Evolutionary conservation across 2,329 filamentous ascomycete genomes (phyloP).

Genomic region (Podosphaera fusca): DNA sequence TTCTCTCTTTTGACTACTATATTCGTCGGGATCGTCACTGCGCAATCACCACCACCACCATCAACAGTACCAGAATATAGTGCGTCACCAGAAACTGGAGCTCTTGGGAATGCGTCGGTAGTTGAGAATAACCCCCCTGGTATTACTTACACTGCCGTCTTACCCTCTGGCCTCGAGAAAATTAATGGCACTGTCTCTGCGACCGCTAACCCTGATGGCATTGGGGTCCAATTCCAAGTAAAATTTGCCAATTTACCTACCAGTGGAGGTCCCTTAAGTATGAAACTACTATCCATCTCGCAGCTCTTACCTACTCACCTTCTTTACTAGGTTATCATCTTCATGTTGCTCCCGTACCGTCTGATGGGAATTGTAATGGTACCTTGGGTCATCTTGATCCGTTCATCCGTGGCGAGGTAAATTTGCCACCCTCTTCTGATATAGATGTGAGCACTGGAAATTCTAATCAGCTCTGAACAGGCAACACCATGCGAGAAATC

Average conservation of each 20-base stretch:
- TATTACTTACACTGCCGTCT: conserved; percentile 28
- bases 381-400: conserved; percentile 51
- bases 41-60: no score
- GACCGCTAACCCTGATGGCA: conserved; percentile 23
- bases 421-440: neutral
- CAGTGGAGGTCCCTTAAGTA: conserved; percentile 35
- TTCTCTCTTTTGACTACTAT: no score
- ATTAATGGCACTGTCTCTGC: conserved; percentile 28
- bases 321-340: conserved; percentile 42
- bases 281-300: conserved; percentile 13
- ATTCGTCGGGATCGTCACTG: no score
- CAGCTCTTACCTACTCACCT: neutral
- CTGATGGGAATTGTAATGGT: conserved; percentile 45
- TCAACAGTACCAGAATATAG: no score
- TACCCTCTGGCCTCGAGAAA: conserved; percentile 29
- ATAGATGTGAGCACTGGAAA: no score
- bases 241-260: conserved; percentile 34
- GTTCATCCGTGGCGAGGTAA: conserved; percentile 29
- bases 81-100: conserved; percentile 9
- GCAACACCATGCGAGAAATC: conserved; percentile 32
- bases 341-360: conserved; percentile 39
- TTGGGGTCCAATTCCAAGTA: conserved; percentile 31
- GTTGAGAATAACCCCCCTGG: conserved; percentile 32
- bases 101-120: conserved; percentile 25
- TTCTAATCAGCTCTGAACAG: conserved; percentile 18